Evolutionary conservation across 306 rosid species (phyloP).

Genomic region (Clitoria ternatea): DNA sequence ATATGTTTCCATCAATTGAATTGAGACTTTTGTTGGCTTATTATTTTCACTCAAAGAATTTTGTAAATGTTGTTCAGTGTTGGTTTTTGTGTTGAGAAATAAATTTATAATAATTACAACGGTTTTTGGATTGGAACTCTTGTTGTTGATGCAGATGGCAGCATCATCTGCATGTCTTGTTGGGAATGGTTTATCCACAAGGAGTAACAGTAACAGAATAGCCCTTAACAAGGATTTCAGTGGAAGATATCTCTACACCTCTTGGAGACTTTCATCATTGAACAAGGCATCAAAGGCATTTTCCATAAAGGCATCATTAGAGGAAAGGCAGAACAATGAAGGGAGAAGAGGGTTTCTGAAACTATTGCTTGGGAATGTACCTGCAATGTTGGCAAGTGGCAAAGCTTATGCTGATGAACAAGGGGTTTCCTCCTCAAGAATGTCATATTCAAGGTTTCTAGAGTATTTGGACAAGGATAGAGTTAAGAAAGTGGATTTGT

Average conservation of each 20-base stretch:
- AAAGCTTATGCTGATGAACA: slow-evolving; percentile 91
- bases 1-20: not conserved
- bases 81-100: not conserved
- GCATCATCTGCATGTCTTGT: slow-evolving; percentile 87
- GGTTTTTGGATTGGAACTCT: slow-evolving; percentile 12
- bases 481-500: slow-evolving; percentile 84
- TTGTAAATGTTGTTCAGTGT: not conserved
- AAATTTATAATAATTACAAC: not conserved
- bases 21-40: not conserved
- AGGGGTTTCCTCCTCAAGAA: slow-evolving; percentile 96
- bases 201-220: slow-evolving; percentile 41
- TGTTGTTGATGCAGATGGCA: slow-evolving; percentile 49
- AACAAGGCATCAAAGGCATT: slow-evolving; percentile 37
- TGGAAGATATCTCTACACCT: slow-evolving; percentile 52
- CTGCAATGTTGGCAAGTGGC: slow-evolving; percentile 66
- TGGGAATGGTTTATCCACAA: slow-evolving; percentile 66
- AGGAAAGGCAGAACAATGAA: slow-evolving; percentile 48
- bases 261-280: slow-evolving; percentile 46
- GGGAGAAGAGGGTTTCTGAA: slow-evolving; percentile 87
- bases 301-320: slow-evolving; percentile 56
- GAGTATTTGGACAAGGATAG: slow-evolving; percentile 96
- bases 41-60: not conserved
- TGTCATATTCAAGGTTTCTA: slow-evolving; percentile 98
- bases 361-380: slow-evolving; percentile 55
- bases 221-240: slow-evolving; percentile 53